These are phyloP conservation scores for Lolium perenne DNA, from an alignment of 176 grass and related monocot species.

Conservation along the genomic window DNA sequence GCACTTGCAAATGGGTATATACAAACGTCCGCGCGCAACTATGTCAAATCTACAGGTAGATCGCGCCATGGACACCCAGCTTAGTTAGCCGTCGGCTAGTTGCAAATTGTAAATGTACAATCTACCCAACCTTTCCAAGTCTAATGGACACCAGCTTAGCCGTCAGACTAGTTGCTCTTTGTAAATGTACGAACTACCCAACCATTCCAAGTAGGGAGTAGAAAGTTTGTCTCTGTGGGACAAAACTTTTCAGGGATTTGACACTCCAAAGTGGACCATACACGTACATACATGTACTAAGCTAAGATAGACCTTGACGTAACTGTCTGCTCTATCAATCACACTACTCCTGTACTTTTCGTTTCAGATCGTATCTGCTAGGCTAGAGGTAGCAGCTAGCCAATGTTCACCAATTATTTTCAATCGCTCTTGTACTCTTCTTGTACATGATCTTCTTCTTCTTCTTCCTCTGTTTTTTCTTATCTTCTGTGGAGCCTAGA, in stretches of 20 bases:
- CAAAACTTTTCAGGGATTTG: not conserved
- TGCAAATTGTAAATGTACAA: not conserved
- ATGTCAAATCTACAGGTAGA: slow-evolving; percentile 26
- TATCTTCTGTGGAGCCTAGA: not conserved
- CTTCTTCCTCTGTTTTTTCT: too few species aligned
- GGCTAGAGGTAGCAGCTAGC: not conserved
- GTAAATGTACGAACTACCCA: not conserved
- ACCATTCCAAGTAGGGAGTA: not conserved
- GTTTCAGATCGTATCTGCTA: not conserved
- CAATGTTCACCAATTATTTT: not conserved
- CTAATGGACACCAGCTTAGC: not conserved
- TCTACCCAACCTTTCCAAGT: not conserved
- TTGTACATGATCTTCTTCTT: not conserved
- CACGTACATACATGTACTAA: not conserved
- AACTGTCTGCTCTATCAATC: not conserved
- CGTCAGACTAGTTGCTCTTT: not conserved
- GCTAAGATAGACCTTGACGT: not conserved
- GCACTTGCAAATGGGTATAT: not conserved
- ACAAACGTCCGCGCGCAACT: not conserved
- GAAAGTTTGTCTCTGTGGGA: not conserved
- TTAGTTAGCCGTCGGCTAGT: not conserved
- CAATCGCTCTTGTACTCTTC: not conserved
- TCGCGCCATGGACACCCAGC: not conserved
- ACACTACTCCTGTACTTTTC: not conserved
- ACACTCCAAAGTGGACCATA: not conserved